These are phyloP conservation scores for Fusarium mangiferae DNA, from an alignment of 2,329 filamentous ascomycete genomes.

Conservation along the genomic window DNA sequence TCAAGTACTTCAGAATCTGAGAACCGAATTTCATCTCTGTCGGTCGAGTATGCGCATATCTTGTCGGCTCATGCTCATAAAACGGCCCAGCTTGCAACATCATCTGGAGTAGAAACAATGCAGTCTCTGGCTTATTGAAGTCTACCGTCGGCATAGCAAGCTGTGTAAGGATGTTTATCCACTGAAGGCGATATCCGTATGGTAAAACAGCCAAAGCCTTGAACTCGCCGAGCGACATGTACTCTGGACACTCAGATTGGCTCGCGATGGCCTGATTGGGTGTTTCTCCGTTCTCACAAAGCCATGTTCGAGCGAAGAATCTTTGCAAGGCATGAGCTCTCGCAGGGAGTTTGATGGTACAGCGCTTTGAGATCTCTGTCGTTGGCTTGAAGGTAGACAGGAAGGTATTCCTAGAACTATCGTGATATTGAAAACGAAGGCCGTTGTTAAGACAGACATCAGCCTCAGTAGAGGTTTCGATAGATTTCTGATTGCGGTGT, in stretches of 20 bases:
- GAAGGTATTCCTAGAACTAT: background rate
- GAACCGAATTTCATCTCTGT: slow-evolving; percentile 16
- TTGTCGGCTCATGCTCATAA: fast-evolving
- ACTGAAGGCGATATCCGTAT: slow-evolving; percentile 28
- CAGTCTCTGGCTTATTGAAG: slow-evolving; percentile 38
- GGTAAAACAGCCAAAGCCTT: slow-evolving; percentile 48
- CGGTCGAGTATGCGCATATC: slow-evolving; percentile 3
- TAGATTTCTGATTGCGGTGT: background rate
- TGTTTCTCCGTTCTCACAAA: slow-evolving; percentile 5
- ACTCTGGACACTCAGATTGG: slow-evolving; percentile 58
- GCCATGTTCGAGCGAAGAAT: slow-evolving; percentile 24
- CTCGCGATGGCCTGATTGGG: slow-evolving; percentile 64
- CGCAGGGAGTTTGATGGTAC: slow-evolving; percentile 28
- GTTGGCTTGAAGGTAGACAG: background rate
- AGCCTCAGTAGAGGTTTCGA: background rate
- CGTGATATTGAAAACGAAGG: slow-evolving; percentile 34
- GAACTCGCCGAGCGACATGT: slow-evolving; percentile 64
- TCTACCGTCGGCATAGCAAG: slow-evolving; percentile 37
- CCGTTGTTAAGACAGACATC: slow-evolving; percentile 42
- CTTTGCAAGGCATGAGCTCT: slow-evolving; percentile 9
- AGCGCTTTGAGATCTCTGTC: background rate
- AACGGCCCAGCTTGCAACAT: slow-evolving; percentile 34
- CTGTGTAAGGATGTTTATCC: slow-evolving; percentile 38
- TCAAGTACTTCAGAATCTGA: background rate
- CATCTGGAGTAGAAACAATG: slow-evolving; percentile 34